Conservation (phyloP, 2,329 filamentous ascomycete species). For the Huntiella savannae region DNA sequence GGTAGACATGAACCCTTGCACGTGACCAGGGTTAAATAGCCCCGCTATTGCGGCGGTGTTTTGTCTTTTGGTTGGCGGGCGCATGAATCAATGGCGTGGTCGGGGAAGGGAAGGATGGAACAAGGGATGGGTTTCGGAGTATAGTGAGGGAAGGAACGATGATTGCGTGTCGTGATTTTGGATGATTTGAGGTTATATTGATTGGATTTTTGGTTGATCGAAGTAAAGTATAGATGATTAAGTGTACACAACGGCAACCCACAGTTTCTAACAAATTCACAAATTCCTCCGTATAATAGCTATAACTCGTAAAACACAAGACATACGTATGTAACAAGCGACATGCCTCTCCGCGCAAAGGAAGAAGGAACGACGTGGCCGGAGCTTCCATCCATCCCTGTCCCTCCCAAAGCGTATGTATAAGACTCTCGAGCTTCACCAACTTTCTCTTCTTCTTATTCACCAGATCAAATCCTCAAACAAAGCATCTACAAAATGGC, state of each 20-base stretch:
- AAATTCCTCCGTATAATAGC: no score
- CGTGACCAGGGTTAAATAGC: no score
- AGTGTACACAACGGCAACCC: background rate
- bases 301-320: background rate
- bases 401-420: background rate
- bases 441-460: slow-evolving; percentile 1
- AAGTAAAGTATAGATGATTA: background rate
- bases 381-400: background rate
- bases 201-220: background rate
- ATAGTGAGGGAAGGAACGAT: background rate
- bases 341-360: background rate
- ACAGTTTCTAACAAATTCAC: no score
- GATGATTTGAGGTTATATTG: background rate
- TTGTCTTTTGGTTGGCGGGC: background rate
- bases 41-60: no score
- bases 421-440: background rate
- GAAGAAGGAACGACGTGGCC: background rate
- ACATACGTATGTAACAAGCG: no score
- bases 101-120: background rate
- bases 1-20: no score
- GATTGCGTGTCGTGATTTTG: background rate
- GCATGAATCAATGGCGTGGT: background rate
- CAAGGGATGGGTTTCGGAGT: background rate
- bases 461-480: background rate
- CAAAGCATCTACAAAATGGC: slow-evolving; percentile 25